Evolutionary conservation across 2,329 filamentous ascomycete genomes (phyloP), one percentile per base, ranked within the genome.

Genomic region (Colletotrichum theobromicola): DNA sequence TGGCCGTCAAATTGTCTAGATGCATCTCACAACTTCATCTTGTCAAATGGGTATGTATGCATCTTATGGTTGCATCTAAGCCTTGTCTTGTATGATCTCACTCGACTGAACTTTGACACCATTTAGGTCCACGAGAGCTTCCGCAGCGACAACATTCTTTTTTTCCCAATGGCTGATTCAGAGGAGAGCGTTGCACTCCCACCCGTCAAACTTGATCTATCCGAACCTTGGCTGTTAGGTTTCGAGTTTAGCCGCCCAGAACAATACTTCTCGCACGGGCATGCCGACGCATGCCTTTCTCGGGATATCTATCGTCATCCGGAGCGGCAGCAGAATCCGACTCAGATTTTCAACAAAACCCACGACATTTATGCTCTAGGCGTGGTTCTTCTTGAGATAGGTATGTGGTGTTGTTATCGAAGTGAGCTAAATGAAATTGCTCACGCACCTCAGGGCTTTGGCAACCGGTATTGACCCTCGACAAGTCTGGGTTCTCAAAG

Each of bases 351-450:
- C 3, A n/a, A 26, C 9, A 58, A 58, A 2, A 58, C 30, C 0
- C 55, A 30, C 1, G 26, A 58, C 5, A 30, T 58, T 1, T 12
- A 30, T 2, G 26, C 55, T 58, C 21, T 13, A 5, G 55, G 55
- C 10, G 26, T 58, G 5, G 5, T 58, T 7, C 55, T 58, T 7
- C 28, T 30, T 7, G 26, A 32, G 1, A 58, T 58, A 0, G 55
- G 26, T 58, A 24, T 0, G 55, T 7, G 18, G 16, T 12, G 5
- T 7, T 1, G 3, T 2, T 18, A n/a, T 1, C 5, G 21, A 8
- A 21, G 0, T 7, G 42, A 3, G 2, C 12, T 1, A 3, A 46
- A 21, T 0, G 0, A 21, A 21, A 46, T 21, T 42, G n/a, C 42
- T 21, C 0, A 46, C 42, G 0, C 3, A 13, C 5, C 2, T 3